phyloP scores from a whole-genome alignment of 2,329 filamentous ascomycete species.

The Alternaria sp. region DNA sequence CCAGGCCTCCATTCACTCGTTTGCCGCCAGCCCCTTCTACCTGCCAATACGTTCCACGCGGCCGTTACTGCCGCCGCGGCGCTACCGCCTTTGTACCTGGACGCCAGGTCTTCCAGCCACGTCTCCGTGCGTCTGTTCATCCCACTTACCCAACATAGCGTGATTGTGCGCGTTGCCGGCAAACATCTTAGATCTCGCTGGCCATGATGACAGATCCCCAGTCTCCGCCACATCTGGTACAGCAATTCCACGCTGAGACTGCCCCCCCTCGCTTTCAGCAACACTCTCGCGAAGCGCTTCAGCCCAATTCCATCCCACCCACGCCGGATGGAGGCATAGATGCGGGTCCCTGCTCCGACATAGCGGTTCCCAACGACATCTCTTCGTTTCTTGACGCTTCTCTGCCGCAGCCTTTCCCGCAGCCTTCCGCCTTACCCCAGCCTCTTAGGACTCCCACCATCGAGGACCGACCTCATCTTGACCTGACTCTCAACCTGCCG shows the following conservation, averaged over 20 bases:
- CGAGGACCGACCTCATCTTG: conserved; percentile 39
- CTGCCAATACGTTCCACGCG: conserved; percentile 24
- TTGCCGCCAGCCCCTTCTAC: conserved; percentile 8
- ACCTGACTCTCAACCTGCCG: conserved; percentile 38
- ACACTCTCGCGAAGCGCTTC: conserved; percentile 5
- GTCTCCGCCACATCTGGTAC: conserved; percentile 19
- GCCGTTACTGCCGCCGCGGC: conserved; percentile 29
- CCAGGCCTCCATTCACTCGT: conserved; percentile 9
- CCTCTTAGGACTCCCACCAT: conserved; percentile 38
- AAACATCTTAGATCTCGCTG: conserved; percentile 21
- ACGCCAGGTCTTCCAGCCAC: conserved; percentile 38
- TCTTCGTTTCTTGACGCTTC: conserved; percentile 42
- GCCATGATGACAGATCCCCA: conserved; percentile 29
- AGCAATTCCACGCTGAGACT: conserved; percentile 26
- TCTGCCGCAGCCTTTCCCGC: conserved; percentile 42
- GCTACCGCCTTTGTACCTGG: conserved; percentile 35
- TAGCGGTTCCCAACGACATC: conserved; percentile 24
- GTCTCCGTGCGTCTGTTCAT: conserved; percentile 31
- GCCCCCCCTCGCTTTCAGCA: conserved; percentile 15
- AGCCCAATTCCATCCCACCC: conserved; percentile 27
- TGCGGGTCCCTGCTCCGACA: conserved; percentile 27
- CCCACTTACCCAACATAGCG: conserved; percentile 26
- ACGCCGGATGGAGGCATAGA: conserved; percentile 32
- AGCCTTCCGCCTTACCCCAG: conserved; percentile 34
- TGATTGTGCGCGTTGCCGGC: conserved; percentile 23